Evolutionary conservation across 495 filamentous ascomycete species (phyloP), one percentile per base, ranked within the genome.

Genomic region (Astrocystis sublimbata): DNA sequence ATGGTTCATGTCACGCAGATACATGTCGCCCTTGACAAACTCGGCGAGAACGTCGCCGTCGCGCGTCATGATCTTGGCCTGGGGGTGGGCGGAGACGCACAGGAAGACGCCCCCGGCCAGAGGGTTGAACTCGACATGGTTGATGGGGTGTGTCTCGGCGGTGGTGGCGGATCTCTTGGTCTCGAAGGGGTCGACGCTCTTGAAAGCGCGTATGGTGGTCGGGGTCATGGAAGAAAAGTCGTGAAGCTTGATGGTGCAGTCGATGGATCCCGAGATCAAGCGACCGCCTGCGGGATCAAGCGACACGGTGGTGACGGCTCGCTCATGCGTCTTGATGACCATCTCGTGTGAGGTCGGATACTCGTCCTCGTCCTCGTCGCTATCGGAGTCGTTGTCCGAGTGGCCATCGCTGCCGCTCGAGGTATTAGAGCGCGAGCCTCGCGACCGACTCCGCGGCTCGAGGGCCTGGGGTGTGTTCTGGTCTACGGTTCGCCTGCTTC

Each of bases 21-120:
- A 98, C 93, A 97, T 97, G 70, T 98, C 94, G 21, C 94, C 94
- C 76, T 98, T 98, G 56, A 89, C 86, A 64, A 96, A 97, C 72
- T 97, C 92, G 2, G 88, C 86, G 12, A 92, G 58, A 9, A 88
- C 81, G 40, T 92, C 92, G 7, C 94, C 94, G 78, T 98, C 93
- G 64, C 94, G 87, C 68, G 83, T 89, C 68, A 97, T 80, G 43
- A 98, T 87, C 72, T 91, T 92, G 2, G 93, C 91, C 71, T 98
- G 96, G 2, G 92, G 85, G 7, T 90, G 88, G 0, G 93, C 93
- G 2, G 92, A 86, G 21, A 97, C 80, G 64, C 94, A 92, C 26
- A 98, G 85, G 46, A 98, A 85, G 56, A 89, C 86, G 62, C 88
- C 85, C 2, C 92, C 92, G 5, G 88, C 88, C 19, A 90, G 76